Base-by-base conservation (phyloP, 768 basidiomycete species). In the Cytidiella melzeri region DNA sequence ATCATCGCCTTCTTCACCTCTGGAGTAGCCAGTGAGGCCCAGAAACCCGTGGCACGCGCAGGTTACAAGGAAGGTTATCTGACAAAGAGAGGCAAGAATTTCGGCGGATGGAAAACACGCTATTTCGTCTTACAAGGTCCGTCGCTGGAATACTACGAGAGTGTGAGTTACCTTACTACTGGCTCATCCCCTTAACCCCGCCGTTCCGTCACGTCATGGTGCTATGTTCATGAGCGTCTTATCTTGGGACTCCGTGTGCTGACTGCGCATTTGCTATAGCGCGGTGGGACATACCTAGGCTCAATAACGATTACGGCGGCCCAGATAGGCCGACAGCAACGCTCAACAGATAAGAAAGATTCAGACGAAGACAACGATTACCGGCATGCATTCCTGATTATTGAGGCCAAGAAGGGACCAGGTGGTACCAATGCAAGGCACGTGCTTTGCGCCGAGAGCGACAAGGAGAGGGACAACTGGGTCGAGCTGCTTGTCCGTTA, bases 51-150 rank as follows among this genome's bases (percentile, higher is more conserved):
- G 18, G 79, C 80, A 71, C 85, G 87, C 61, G 75, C 75, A 1
- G 88, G 88, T 23, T 83, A 93, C 69, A 96, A 95, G 67, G 91
- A 95, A 66, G 95, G 94, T 13, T 95, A 95, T 64, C 71, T 96
- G 28, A 97, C 95, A 18, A 97, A 97, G 69, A 78, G 92, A 50
- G 94, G 94, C 19, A 92, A 97, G 72, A 96, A 92, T 61, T 97
- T 98, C 68, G 96, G 96, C 40, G 93, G 95, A 2, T 94, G 92
- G 95, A 94, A 95, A 63, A 92, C 92, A 21, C 77, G 96, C 38
- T 99, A 84, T 67, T 98, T 98, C 60, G 92, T 97, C 6, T 73
- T 97, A 21, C 86, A 91, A 65, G 92, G 94, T 0, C 84, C 91
- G 3, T 78, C 87, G 1, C 74, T 98, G 44, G 91, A 95, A 61